Evolutionary conservation across 2,329 filamentous ascomycete species (phyloP).

Genomic region (Aspergillus luchuensis): DNA sequence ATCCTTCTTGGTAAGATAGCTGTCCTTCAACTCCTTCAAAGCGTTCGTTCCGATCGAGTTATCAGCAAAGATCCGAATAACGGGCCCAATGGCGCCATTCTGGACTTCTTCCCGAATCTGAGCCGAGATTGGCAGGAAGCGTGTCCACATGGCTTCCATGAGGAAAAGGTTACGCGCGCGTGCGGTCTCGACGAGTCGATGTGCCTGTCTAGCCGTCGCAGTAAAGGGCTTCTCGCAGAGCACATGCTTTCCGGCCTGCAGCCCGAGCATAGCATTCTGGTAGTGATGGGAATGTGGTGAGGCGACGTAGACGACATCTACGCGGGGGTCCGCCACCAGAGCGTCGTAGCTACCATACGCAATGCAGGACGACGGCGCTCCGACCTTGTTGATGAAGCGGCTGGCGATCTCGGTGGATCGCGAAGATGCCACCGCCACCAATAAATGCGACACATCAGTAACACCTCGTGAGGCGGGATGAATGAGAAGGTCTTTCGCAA

Average conservation of each 20-base stretch:
- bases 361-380: background rate
- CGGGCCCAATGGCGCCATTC: background rate
- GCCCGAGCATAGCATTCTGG: conserved; percentile 52
- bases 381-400: conserved; percentile 39
- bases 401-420: conserved; percentile 48
- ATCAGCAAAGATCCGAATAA: background rate
- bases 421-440: background rate
- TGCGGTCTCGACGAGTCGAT: conserved; percentile 45
- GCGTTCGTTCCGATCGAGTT: background rate
- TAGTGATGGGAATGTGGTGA: conserved; percentile 35
- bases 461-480: background rate
- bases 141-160: conserved; percentile 20
- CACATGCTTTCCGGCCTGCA: conserved; percentile 56
- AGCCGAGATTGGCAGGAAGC: conserved; percentile 4
- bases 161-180: conserved; percentile 21
- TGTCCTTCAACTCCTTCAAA: background rate
- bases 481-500: background rate
- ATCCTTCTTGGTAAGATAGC: background rate
- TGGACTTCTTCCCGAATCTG: background rate
- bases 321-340: conserved; percentile 23
- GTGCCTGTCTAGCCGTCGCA: conserved; percentile 50
- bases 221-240: conserved; percentile 57
- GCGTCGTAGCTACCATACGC: conserved; percentile 16
- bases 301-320: conserved; percentile 34
- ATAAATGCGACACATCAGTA: background rate